A percentile compares a stretch with the other conserved stretches of the same genome.
Evolutionary conservation across 805 yeast genomes (phyloP).

Genomic region (Torulaspora quercuum): DNA sequence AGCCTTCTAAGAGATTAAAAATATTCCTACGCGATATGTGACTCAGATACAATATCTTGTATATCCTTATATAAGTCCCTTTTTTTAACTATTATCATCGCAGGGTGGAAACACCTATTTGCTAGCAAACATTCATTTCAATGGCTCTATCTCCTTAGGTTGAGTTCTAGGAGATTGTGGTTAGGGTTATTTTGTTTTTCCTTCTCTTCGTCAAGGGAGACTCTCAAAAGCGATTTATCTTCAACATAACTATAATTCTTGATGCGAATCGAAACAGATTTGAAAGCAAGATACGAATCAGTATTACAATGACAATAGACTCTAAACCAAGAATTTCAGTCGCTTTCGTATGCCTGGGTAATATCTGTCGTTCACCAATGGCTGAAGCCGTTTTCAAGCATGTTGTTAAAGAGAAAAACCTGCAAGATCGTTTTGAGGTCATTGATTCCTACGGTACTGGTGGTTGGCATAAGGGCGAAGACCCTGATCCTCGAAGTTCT

Average conservation of each 20-base stretch:
- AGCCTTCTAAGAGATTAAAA: constrained; percentile 54
- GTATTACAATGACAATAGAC: constrained; percentile 20
- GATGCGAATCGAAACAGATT: no score
- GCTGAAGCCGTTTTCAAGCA: constrained; percentile 89
- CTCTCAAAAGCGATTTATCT: no score
- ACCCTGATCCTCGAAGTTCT: constrained; percentile 73
- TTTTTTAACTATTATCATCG: background rate
- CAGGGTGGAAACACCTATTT: no score
- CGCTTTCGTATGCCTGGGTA: constrained; percentile 89
- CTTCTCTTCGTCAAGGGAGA: no score
- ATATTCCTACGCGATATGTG: constrained; percentile 6
- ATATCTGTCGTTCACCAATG: constrained; percentile 95
- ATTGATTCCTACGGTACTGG: constrained; percentile 91
- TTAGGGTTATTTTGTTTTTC: no score
- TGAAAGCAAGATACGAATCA: no score
- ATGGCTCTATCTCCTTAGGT: no score
- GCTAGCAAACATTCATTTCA: no score
- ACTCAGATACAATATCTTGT: constrained; percentile 7
- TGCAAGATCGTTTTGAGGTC: constrained; percentile 41
- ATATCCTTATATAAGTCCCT: constrained; percentile 2
- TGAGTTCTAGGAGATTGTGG: no score
- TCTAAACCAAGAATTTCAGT: constrained; percentile 45
- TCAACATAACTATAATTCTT: no score
- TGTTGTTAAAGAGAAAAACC: constrained; percentile 49
- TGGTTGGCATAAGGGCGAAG: constrained; percentile 77